Evolutionary conservation across 2,329 filamentous ascomycete species (phyloP).

Genomic region (Exserohilum turcica): DNA sequence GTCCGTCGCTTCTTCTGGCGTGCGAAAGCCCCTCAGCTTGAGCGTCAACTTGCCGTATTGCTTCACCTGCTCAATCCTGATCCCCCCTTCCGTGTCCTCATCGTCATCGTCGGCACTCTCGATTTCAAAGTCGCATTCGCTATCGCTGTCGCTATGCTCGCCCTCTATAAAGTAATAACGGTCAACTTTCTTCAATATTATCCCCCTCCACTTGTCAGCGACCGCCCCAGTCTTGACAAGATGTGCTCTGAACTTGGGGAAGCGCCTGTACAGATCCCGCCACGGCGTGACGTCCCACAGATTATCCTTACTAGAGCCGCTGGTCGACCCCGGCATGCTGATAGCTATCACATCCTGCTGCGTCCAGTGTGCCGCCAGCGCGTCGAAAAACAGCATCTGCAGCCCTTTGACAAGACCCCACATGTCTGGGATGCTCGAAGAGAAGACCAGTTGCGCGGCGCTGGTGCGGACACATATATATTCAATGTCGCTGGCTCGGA

Average conservation of each 20-base stretch:
- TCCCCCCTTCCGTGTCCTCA: too few species aligned
- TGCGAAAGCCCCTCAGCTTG: background rate
- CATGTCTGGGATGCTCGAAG: background rate
- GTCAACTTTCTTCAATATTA: background rate
- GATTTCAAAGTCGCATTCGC: too few species aligned
- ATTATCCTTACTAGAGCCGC: background rate
- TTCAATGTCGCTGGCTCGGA: slow-evolving; percentile 17
- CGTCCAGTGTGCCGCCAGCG: slow-evolving; percentile 21
- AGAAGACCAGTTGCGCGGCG: background rate
- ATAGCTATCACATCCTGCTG: slow-evolving; percentile 10
- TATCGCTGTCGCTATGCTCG: background rate
- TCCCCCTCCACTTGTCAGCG: background rate
- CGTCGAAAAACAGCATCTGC: slow-evolving; percentile 23
- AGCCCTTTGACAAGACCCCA: background rate
- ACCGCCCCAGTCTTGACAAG: background rate
- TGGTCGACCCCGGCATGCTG: background rate
- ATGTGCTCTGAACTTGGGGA: background rate
- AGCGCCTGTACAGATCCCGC: background rate
- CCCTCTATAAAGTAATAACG: background rate
- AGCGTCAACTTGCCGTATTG: background rate
- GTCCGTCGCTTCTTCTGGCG: background rate
- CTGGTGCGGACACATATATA: slow-evolving; percentile 12
- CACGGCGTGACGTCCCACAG: background rate
- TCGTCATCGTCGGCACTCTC: too few species aligned
- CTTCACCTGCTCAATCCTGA: too few species aligned